Evolutionary conservation across 164 flowering plant species (phyloP), one percentile per base, ranked within the genome.

Genomic region (Macadamia integrifolia): DNA sequence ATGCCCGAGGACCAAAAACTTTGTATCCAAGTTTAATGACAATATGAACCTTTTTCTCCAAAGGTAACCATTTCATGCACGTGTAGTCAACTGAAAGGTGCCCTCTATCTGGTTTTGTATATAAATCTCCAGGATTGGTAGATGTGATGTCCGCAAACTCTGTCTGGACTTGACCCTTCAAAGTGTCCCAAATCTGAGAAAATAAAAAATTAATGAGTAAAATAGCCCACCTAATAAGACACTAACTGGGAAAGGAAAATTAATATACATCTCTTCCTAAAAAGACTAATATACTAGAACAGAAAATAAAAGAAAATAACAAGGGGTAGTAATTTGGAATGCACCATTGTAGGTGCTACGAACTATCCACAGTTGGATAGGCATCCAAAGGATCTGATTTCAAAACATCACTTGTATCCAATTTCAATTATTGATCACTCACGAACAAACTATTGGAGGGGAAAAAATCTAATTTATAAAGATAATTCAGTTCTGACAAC

Each of bases 31-130:
- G 18, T 14, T n/a, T 8, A 63, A 28, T 43, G 18, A 48, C 13
- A 12, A 1, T 6, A 56, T 50, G 32, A 61, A 93, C 97, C 98
- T 88, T 88, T 73, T 66, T 80, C 6, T 74, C 87, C 58, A 84
- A 64, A 58, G 85, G 65, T 72, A 90, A 61, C 97, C 97, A 94
- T 78, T 85, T 82, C 93, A 94, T 92, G 80, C 97, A 94, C 0
- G 84, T 87, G 66, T 92, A 92, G 77, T 92, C 98, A 74, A 90
- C 79, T 0, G 97, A 88, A 74, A 92, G 97, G 70, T 92, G 97
- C 55, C 93, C 97, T 58, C 76, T 81, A 66, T 81, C 86, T 13
- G 82, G 71, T 59, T 79, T 84, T 23, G 72, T 31, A 32, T 67
- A 82, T 28, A 85, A 63, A 61, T 71, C 71, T 6, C 79, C 64